Base-by-base conservation (phyloP, 2,329 filamentous ascomycete species). In the Nemania abortiva region DNA sequence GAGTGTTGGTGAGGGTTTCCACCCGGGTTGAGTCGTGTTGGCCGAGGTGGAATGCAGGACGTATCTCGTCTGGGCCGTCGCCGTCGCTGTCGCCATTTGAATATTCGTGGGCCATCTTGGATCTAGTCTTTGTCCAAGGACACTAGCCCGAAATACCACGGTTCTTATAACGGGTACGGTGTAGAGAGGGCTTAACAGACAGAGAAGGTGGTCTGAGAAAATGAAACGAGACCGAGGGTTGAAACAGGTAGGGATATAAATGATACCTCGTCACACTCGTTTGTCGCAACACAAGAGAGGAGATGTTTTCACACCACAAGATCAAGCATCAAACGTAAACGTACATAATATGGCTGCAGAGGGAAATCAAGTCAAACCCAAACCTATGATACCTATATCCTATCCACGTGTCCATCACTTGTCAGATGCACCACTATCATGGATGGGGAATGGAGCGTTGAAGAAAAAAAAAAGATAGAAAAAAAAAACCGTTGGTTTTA, bases 21-120 rank as follows among this genome's bases (percentile, higher is more conserved):
- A 84, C 80, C 67, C 91, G 84, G 60, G 83, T 83, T 6, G 90
- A 90, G 77, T 94, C 91, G 81, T 95, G 92, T 71, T 94, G 90
- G 66, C 92, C 91, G 73, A 94, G 84, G 75, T 91, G 92, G 77
- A 94, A 92, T 11, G 83, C 81, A 27, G 87, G 84, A 37, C 77
- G 75, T 54, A 74, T 80, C 81, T 74, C 90, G 86, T 82, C 85
- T 85, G 84, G 86, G 76, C 50, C 63, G 20, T 74, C 74, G 76
- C 50, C 63, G 20, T 74, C 74, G 47, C 68, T 69, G 58, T 73
- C 73, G 10, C 67, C 65, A 34, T 66, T 72, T n/a, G 59, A 56
- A 47, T 63, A 71, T 31, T 63, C 56, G 50, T 73, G 62, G 59
- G 76, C 73, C 76, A 78, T 79, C 18, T 18, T 62, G 24, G 50